A percentile compares a stretch with the other conserved stretches of the same genome.
These are phyloP conservation scores for Colletotrichum melonis DNA, from an alignment of 2,329 filamentous ascomycete species.

Conservation along the genomic window DNA sequence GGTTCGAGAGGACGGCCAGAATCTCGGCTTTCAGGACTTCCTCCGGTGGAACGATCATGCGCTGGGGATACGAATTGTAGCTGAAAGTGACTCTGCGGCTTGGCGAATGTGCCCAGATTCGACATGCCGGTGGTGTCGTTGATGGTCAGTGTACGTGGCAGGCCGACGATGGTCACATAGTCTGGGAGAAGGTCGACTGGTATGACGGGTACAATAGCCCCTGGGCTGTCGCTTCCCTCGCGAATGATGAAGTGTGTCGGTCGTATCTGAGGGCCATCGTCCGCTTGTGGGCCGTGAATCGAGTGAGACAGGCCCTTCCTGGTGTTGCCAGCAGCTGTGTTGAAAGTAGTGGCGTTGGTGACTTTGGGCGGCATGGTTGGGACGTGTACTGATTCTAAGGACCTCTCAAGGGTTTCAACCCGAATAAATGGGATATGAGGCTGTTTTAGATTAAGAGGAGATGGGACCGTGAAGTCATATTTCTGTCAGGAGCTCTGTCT, in stretches of 20 bases:
- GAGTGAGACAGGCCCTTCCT: constrained; percentile 30
- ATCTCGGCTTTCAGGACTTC: neutral
- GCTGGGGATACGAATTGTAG: neutral
- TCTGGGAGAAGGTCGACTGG: constrained; percentile 62
- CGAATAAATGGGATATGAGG: too few species aligned
- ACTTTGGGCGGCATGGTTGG: neutral
- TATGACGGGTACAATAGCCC: constrained; percentile 63
- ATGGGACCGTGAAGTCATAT: neutral
- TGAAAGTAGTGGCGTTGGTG: neutral
- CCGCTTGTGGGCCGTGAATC: constrained; percentile 26
- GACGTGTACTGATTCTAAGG: too few species aligned
- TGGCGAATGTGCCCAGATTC: constrained; percentile 48
- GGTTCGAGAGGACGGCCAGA: neutral
- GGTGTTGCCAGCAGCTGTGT: neutral
- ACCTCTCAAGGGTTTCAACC: neutral
- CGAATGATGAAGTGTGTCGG: constrained; percentile 55
- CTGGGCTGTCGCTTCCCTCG: constrained; percentile 40
- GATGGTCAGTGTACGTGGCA: constrained; percentile 54
- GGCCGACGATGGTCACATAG: constrained; percentile 55
- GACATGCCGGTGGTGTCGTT: constrained; percentile 52
- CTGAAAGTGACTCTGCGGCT: constrained; percentile 34
- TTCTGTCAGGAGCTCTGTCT: neutral
- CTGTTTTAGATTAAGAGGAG: neutral
- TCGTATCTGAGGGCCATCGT: constrained; percentile 13
- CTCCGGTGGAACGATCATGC: neutral